Evolutionary conservation across 352 stramenopile genomes (phyloP), one percentile per base, ranked within the genome.

Genomic region (Phytophthora capsici): DNA sequence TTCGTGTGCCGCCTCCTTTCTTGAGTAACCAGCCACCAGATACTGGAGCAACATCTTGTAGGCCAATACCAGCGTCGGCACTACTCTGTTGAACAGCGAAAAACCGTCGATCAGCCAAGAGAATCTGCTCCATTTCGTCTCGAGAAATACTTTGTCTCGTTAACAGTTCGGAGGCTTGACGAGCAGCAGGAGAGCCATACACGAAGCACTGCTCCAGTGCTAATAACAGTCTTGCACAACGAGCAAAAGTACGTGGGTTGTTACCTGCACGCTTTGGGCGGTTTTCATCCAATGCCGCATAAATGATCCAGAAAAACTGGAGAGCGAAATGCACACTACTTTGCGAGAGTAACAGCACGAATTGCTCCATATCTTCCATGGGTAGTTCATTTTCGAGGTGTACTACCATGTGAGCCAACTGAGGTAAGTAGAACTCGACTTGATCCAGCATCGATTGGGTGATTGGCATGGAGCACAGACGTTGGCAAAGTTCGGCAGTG

Each of bases 231-330:
- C 91, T 71, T 0, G 84, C 82, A 46, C 86, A 94, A 13, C 86
- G 79, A 2, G 74, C 74, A 57, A 92, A 93, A 6, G 84, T 91
- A n/a, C 72, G 77, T 1, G 80, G 81, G 52, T 85, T 89, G 40
- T 66, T 73, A 6, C 82, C 84, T 3, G 68, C 55, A 14, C 77
- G 75, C 53, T 94, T 93, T 13, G 86, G 86, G 0, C 86, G 82
- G 50, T 94, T 84, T 63, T 94, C 86, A 48, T 94, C 86, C 32
- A 94, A 44, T 8, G 86, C 72, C 0, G 82, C 84, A 59, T 93
- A 94, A 46, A 94, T 77, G 47, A 90, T 88, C 86, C 86, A 94
- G 68, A 94, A 93, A 57, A 93, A 83, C 58, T 93, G 82, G n/a
- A 93, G 58, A 8, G 86, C 86, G 45, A 94, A 89, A 62, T 94